phyloP scores from a whole-genome alignment of 495 filamentous ascomycete genomes.

The Evansstolkia leycettana region DNA sequence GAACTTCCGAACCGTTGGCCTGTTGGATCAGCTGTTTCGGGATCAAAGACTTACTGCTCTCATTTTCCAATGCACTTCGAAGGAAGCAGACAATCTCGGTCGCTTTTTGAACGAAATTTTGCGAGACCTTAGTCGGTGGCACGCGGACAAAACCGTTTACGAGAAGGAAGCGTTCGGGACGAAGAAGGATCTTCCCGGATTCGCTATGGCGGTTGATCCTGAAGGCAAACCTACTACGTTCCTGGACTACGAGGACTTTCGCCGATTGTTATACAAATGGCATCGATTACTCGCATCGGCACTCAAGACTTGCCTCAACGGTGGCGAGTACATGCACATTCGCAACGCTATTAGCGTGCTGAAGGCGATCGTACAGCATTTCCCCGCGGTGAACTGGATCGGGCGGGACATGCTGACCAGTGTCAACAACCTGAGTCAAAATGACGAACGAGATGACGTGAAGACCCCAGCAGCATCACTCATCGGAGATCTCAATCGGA shows the following conservation, averaged over 20 bases:
- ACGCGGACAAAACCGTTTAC: conserved; percentile 60
- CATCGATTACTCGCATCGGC: conserved; percentile 66
- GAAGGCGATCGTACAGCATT: conserved; percentile 63
- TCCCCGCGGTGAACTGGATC: conserved; percentile 83
- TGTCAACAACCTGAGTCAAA: conserved; percentile 52
- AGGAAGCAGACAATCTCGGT: conserved; percentile 83
- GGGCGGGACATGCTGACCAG: conserved; percentile 56
- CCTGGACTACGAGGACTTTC: conserved; percentile 75
- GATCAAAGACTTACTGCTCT: conserved; percentile 65
- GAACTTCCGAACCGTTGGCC: conserved; percentile 74
- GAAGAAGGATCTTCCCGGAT: conserved; percentile 52
- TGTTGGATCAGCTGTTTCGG: conserved; percentile 76
- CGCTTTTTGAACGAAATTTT: conserved; percentile 76
- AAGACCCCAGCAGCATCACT: conserved; percentile 81
- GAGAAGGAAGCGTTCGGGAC: conserved; percentile 64
- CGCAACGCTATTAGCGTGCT: conserved; percentile 89
- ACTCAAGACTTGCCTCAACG: conserved; percentile 63
- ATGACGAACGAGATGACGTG: conserved; percentile 73
- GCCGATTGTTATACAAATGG: conserved; percentile 78
- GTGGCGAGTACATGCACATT: conserved; percentile 94
- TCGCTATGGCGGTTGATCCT: conserved; percentile 48
- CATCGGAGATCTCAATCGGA: conserved; percentile 66
- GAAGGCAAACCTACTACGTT: conserved; percentile 54
- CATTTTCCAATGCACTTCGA: conserved; percentile 76
- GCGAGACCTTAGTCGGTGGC: conserved; percentile 70